These are phyloP conservation scores for Sugiyamaella castrensis DNA, from an alignment of 1,139 yeast genomes.

Conservation along the genomic window DNA sequence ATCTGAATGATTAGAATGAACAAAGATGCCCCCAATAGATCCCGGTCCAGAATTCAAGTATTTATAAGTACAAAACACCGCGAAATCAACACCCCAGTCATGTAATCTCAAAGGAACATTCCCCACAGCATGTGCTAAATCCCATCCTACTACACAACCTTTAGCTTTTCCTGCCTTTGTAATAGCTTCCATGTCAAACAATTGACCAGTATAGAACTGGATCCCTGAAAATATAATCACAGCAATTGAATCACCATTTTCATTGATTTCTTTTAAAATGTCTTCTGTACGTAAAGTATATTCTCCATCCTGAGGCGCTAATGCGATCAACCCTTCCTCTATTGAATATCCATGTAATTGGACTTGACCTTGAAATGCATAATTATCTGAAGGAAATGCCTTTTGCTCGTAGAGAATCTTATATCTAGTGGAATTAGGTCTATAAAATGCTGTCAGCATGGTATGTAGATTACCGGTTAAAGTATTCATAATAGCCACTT, in stretches of 20 bases:
- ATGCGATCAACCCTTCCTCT: slow-evolving; percentile 60
- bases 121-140: slow-evolving; percentile 91
- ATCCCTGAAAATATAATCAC: slow-evolving; percentile 81
- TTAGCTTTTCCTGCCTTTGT: slow-evolving; percentile 55
- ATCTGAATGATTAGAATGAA: slow-evolving; percentile 48
- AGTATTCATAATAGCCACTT: slow-evolving; percentile 86
- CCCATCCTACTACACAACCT: slow-evolving; percentile 84
- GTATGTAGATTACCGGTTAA: slow-evolving; percentile 80
- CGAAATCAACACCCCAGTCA: slow-evolving; percentile 90
- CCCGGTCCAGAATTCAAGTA: slow-evolving; percentile 93
- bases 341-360: slow-evolving; percentile 57
- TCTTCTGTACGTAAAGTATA: slow-evolving; percentile 60
- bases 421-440: slow-evolving; percentile 51
- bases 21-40: slow-evolving; percentile 78
- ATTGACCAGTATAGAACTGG: slow-evolving; percentile 90
- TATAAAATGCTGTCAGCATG: slow-evolving; percentile 68
- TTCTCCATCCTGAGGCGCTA: slow-evolving; percentile 56
- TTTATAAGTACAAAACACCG: slow-evolving; percentile 92
- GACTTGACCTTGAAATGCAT: slow-evolving; percentile 76
- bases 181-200: slow-evolving; percentile 66
- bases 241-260: slow-evolving; percentile 62
- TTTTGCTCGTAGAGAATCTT: slow-evolving; percentile 81
- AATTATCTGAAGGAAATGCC: slow-evolving; percentile 90
- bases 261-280: slow-evolving; percentile 55
- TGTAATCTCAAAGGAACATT: slow-evolving; percentile 74